Percentiles rank a stretch among this genome's conserved stretches.
phyloP scores from a whole-genome alignment of 371 early-diverging fungal genomes.

The Mucor plumbeus region DNA sequence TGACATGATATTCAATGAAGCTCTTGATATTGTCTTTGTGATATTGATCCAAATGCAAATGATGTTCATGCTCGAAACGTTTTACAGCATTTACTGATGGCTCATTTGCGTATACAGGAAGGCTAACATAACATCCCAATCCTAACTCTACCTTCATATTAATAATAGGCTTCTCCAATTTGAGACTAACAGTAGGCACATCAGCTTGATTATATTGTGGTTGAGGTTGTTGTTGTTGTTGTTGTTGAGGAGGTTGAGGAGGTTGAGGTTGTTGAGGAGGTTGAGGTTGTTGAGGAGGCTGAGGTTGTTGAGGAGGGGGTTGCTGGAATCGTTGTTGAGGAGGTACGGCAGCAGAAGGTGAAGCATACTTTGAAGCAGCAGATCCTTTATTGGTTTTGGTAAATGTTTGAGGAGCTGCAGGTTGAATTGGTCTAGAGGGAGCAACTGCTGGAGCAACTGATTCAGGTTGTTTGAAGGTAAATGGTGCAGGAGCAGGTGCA shows the following conservation, averaged over 20 bases:
- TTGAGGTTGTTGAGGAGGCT: slow-evolving; percentile 2
- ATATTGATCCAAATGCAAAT: slow-evolving; percentile 25
- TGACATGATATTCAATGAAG: not conserved
- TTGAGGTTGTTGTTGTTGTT: slow-evolving; percentile 5
- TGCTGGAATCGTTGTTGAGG: not conserved
- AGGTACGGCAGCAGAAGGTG: not conserved
- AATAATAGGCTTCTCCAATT: slow-evolving; percentile 23
- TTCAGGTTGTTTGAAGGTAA: slow-evolving; percentile 2
- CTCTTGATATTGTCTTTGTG: slow-evolving; percentile 17
- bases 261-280: slow-evolving; percentile 4
- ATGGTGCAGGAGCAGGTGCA: slow-evolving; percentile 3
- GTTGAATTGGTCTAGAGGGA: not conserved
- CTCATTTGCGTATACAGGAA: slow-evolving; percentile 37
- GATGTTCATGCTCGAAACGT: slow-evolving; percentile 35
- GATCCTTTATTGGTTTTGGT: slow-evolving; percentile 2
- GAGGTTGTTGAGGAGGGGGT: slow-evolving; percentile 15
- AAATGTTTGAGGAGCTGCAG: not conserved
- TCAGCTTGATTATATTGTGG: not conserved
- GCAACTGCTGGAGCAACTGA: slow-evolving; percentile 5
- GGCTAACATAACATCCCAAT: slow-evolving; percentile 37
- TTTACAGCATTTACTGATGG: slow-evolving; percentile 35
- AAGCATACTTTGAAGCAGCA: slow-evolving; percentile 29
- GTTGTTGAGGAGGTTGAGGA: slow-evolving; percentile 12
- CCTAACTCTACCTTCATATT: slow-evolving; percentile 44
- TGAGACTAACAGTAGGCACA: not conserved